phyloP scores from a whole-genome alignment of 805 yeast species.

The Teunomyces tritomae region DNA sequence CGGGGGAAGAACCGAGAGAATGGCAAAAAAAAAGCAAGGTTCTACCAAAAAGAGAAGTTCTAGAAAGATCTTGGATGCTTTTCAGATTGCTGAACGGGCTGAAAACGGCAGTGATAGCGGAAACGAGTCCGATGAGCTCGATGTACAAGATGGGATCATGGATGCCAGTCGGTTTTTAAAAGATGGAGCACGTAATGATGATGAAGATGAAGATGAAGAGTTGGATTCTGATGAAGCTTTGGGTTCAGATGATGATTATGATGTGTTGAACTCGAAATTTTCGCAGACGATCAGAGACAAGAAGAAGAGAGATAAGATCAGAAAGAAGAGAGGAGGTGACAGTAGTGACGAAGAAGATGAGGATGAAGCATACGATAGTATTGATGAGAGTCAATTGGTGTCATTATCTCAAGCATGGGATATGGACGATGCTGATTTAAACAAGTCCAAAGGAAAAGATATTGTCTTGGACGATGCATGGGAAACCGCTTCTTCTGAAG shows the following conservation, averaged over 20 bases:
- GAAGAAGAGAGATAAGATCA: conserved; percentile 33
- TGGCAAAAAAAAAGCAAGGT: conserved; percentile 12
- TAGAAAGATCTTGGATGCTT: conserved; percentile 42
- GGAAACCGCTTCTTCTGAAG: conserved; percentile 25
- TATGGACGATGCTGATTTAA: conserved; percentile 56
- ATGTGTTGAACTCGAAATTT: conserved; percentile 59
- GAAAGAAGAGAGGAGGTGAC: conserved; percentile 25
- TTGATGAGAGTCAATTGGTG: conserved; percentile 73
- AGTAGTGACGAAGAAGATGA: conserved; percentile 21
- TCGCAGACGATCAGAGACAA: conserved; percentile 68
- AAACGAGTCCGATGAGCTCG: conserved; percentile 20
- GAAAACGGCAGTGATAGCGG: conserved; percentile 23
- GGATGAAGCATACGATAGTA: conserved; percentile 61
- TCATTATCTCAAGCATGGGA: conserved; percentile 91
- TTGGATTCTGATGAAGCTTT: conserved; percentile 85
- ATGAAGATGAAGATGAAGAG: conserved; percentile 48
- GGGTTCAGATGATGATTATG: conserved; percentile 75
- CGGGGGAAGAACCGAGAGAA: background rate
- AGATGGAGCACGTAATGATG: conserved; percentile 19
- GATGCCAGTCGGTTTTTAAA: conserved; percentile 39
- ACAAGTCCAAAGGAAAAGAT: conserved; percentile 15
- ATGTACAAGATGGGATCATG: conserved; percentile 36
- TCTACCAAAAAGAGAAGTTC: conserved; percentile 32
- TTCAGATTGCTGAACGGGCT: conserved; percentile 42
- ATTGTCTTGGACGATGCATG: conserved; percentile 28